Evolutionary conservation across 345 rosid species (phyloP), one percentile per base, ranked within the genome.

Genomic region (Brassica juncea): DNA sequence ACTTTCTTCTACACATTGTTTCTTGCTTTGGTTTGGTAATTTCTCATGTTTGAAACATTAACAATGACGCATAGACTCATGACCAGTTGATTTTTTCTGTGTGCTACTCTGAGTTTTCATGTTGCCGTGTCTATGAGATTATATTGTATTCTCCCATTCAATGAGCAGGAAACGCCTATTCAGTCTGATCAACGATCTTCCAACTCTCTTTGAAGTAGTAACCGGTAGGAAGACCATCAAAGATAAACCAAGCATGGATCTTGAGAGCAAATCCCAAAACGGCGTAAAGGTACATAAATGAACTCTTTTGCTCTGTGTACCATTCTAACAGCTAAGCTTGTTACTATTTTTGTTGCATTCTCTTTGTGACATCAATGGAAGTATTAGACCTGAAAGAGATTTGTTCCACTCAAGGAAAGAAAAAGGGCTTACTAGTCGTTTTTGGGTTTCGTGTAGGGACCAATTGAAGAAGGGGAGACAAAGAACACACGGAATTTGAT

Each of bases 221-320:
- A 85, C 92, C 1, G 91, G 87, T 71, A 85, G 87, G 81, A 90
- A 84, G 30, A 80, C 87, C 35, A 58, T 70, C 68, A 89, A 88
- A 78, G 91, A 92, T 54, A 88, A 87, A 68, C 86, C 94, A 10
- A 75, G 81, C 47, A 81, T 72, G 75, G 93, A 89, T 65, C 78
- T 84, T 7, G 90, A 89, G 74, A 88, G 97, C 90, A 92, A 92
- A 85, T 88, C 95, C 31, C 78, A 85, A 78, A 89, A 88, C 72
- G 89, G 91, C 69, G 55, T 89, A 11, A 94, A 91, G 96, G 99
- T 92, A 64, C 21, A n/a, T 8, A 4, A 12, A 54, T 9, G 60
- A 72, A 47, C 37, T 75, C 16, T 34, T 16, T 14, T 23, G 25
- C 25, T 9, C 32, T 62, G 21, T 71, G 55, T 57, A n/a, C 16